Percentiles rank a stretch among this genome's conserved stretches.
Evolutionary conservation across 805 yeast species (phyloP).

Genomic region (Gaillardinia entomophila): DNA sequence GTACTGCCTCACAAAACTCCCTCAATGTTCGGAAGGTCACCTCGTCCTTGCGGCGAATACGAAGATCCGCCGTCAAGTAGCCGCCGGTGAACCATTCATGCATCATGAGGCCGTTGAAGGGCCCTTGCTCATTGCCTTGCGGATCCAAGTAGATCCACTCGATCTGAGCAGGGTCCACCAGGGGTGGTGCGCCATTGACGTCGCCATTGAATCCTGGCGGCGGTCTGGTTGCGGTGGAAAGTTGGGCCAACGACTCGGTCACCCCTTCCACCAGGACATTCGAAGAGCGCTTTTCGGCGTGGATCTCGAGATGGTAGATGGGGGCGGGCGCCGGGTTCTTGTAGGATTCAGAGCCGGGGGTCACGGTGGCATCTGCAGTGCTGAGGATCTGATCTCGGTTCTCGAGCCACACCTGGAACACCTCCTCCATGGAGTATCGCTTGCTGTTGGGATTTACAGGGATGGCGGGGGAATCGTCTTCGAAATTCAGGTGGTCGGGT

Average conservation of each 20-base stretch:
- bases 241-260: conserved; percentile 3
- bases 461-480: conserved; percentile 8
- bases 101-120: conserved; percentile 70
- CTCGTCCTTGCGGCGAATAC: conserved; percentile 57
- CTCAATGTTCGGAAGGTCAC: conserved; percentile 43
- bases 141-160: conserved; percentile 75
- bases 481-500: background rate
- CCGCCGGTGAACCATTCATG: conserved; percentile 67
- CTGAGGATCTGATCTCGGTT: conserved; percentile 19
- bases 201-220: conserved; percentile 6
- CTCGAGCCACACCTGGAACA: conserved; percentile 47
- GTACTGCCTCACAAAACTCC: conserved; percentile 45
- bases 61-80: conserved; percentile 50
- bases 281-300: conserved; percentile 3
- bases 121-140: conserved; percentile 69
- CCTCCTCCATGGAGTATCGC: conserved; percentile 45
- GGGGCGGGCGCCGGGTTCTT: conserved; percentile 24
- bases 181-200: conserved; percentile 2
- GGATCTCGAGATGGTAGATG: conserved; percentile 33
- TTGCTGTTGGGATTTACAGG: conserved; percentile 37
- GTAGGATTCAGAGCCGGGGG: conserved; percentile 23
- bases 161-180: conserved; percentile 36
- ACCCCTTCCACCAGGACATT: conserved; percentile 1
- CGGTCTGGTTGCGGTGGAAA: conserved; percentile 5
- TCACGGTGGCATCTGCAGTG: conserved; percentile 6